Percentiles rank a stretch among this genome's conserved stretches.
These are phyloP conservation scores for Bauhinia variegata DNA, from an alignment of 306 rosid genomes.

Conservation along the genomic window DNA sequence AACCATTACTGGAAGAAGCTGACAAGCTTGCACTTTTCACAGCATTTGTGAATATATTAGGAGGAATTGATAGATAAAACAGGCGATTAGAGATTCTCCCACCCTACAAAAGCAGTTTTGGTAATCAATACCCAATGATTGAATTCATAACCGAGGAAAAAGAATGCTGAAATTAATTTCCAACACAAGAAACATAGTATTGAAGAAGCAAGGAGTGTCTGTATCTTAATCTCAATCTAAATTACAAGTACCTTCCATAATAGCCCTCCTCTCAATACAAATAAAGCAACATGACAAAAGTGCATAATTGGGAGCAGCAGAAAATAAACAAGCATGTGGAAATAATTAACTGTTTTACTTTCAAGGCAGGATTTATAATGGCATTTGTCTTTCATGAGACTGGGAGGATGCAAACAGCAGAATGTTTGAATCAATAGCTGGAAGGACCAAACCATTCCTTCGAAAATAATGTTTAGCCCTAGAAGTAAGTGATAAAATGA, in stretches of 20 bases:
- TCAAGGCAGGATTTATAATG: not conserved
- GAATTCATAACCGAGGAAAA: not conserved
- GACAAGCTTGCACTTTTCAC: slow-evolving; percentile 81
- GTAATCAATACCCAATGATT: slow-evolving; percentile 37
- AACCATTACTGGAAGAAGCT: slow-evolving; percentile 80
- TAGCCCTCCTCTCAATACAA: not conserved
- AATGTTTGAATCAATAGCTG: not conserved
- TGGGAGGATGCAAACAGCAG: slow-evolving; percentile 6
- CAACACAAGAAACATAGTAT: not conserved
- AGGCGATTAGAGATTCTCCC: slow-evolving; percentile 85
- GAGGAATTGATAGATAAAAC: slow-evolving; percentile 88
- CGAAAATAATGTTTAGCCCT: not conserved
- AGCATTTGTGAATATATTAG: slow-evolving; percentile 79
- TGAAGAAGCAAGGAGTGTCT: not conserved
- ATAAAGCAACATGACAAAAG: slow-evolving; percentile 13
- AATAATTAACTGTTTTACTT: not conserved
- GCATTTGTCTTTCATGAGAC: not conserved
- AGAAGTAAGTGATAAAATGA: too few relatives aligned
- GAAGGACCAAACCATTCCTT: not conserved
- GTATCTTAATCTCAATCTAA: not conserved
- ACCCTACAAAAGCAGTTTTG: slow-evolving; percentile 55
- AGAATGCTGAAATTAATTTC: slow-evolving; percentile 2
- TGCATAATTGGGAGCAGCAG: slow-evolving; percentile 9
- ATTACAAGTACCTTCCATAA: not conserved
- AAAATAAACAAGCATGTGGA: too few relatives aligned